phyloP scores from a whole-genome alignment of 805 yeast genomes.

The Middelhovenomyces tepae region DNA sequence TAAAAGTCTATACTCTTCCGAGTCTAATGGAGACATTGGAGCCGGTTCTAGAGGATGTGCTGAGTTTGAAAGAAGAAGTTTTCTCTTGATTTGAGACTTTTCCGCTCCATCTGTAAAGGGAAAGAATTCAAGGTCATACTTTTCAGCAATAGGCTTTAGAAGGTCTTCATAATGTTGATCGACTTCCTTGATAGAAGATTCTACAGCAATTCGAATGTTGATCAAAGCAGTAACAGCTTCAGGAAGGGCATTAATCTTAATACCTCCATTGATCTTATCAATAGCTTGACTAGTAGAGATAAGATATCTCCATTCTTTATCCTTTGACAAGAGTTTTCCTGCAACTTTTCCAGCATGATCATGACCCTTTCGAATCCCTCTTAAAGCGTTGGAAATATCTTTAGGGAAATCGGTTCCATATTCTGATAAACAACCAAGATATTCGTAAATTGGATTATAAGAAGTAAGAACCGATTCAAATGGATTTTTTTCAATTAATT shows the following conservation, averaged over 20 bases:
- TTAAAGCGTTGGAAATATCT: not conserved
- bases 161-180: conserved; percentile 30
- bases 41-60: conserved; percentile 37
- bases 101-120: conserved; percentile 8
- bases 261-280: conserved; percentile 60
- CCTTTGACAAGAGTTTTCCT: not conserved
- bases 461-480: conserved; percentile 37
- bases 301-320: conserved; percentile 24
- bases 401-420: conserved; percentile 30
- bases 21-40: conserved; percentile 34
- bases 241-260: conserved; percentile 66
- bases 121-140: conserved; percentile 37
- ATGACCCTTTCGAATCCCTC: not conserved
- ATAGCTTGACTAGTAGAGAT: conserved; percentile 53
- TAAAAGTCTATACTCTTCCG: conserved; percentile 39
- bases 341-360: conserved; percentile 10
- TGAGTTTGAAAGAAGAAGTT: not conserved
- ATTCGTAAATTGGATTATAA: conserved; percentile 47
- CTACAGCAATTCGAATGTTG: conserved; percentile 55
- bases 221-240: conserved; percentile 43
- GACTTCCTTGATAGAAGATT: conserved; percentile 38
- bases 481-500: conserved; percentile 45
- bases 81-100: conserved; percentile 9
- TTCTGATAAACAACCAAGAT: conserved; percentile 51
- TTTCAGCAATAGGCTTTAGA: conserved; percentile 33